Evolutionary conservation across 768 basidiomycete genomes (phyloP), one percentile per base, ranked within the genome.

Genomic region (Flagelloscypha sp.): DNA sequence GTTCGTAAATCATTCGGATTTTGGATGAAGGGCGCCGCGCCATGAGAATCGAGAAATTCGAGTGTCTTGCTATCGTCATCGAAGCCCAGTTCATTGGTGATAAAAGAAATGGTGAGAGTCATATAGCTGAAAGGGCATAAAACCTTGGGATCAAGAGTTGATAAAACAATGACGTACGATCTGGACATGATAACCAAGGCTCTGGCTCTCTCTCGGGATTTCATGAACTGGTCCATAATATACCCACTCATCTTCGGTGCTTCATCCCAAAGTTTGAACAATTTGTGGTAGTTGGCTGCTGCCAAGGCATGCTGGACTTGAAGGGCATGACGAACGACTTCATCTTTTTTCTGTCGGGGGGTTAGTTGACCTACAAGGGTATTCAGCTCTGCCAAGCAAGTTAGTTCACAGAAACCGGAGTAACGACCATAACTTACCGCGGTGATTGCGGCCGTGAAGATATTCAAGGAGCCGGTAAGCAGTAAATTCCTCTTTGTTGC

Each of bases 141-240:
- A 31, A 32, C 10, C 13, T 20, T 31, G 24, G 20, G 13, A 20
- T 31, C 9, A 24, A 13, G 37, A 25, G 16, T 6, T 2, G 16
- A 15, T 22, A 12, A 28, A n/a, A 32, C 24, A 41, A 35, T 1
- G 23, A 73, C 93, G 51, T 48, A 98, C 95, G 87, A 84, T 74
- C 85, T 95, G 20, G 86, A 76, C 63, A 99, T 93, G 45, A 84
- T 77, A 53, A 89, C 75, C 42, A 99, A 56, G 2, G 90, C 92
- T 40, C 76, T 76, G 37, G 84, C 72, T 40, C 95, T 67, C 63
- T 98, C 95, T 49, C 95, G 74, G 50, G n/a, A n/a, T n/a, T 80
- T 77, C 50, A 97, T 84, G 57, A 98, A 97, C 57, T 97, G 92
- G 60, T 98, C 95, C 88, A 99, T 95, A 52, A 99, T 90, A 58